These are phyloP conservation scores for Acacia pycnantha DNA, from an alignment of 331 rosid species.

Conservation along the genomic window DNA sequence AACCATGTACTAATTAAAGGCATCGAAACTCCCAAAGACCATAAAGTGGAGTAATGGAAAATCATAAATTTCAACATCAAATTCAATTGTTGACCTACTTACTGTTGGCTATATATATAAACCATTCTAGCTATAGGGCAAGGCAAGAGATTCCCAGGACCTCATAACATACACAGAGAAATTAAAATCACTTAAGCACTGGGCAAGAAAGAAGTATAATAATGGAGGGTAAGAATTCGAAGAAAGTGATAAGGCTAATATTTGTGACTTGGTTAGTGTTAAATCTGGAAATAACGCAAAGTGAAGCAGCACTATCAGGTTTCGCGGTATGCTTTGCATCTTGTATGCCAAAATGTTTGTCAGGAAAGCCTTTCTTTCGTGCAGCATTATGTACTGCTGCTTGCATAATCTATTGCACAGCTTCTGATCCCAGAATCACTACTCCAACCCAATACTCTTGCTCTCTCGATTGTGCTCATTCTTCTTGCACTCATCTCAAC, in stretches of 20 bases:
- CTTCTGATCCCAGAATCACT: not conserved
- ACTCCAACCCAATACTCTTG: not conserved
- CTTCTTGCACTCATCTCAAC: not conserved
- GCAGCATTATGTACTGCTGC: not conserved
- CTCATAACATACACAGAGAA: too few species aligned
- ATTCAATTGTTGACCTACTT: too few species aligned
- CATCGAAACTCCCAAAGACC: too few species aligned
- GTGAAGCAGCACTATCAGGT: not conserved
- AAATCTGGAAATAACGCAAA: not conserved
- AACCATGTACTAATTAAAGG: too few species aligned
- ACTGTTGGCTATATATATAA: too few species aligned
- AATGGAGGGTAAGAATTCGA: not conserved
- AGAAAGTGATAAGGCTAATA: not conserved
- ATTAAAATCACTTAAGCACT: too few species aligned
- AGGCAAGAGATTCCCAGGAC: too few species aligned
- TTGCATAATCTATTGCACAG: not conserved
- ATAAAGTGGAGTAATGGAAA: too few species aligned
- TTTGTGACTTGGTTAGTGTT: not conserved
- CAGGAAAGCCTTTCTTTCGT: not conserved
- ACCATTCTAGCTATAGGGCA: too few species aligned
- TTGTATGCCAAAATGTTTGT: not conserved
- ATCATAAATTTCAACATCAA: too few species aligned
- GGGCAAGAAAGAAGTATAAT: too few species aligned
- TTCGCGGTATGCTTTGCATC: not conserved
- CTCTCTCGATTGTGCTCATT: not conserved